Base-by-base conservation (phyloP, 2,329 filamentous ascomycete species). In the Knoxdaviesia capensis region DNA sequence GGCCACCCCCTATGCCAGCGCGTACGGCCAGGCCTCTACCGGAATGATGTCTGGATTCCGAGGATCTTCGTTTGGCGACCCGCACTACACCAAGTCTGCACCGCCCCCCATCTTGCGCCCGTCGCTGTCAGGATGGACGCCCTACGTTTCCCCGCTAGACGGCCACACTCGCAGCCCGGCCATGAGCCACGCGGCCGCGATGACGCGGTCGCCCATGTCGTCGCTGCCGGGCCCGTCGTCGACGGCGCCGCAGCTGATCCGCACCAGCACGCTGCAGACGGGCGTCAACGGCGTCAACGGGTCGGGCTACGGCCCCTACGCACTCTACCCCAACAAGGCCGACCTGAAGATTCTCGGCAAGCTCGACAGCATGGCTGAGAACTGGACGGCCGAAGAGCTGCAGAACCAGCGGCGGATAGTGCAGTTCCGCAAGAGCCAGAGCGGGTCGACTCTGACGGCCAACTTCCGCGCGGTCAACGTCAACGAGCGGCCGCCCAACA, bases 291-390 rank as follows among this genome's bases (percentile, higher is more conserved):
- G 58, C 8, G 46, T 56, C 34, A 50, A 43, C 28, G 20, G 55
- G 39, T 53, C 58, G 38, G 58, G 62, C 4, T 83, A 86, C 59
- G 84, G 86, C 50, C 80, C 80, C 0, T 87, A 93, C 54, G 72
- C 77, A 4, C 71, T 88, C 49, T 88, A 87, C 54, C 78, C 84
- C 10, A 74, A 76, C 53, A 94, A 94, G 62, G 90, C 87, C 0
- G 66, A 80, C 11, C 65, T 96, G 31, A 85, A 90, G 53, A 80
- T 96, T 45, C 73, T 80, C 42, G 87, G 87, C 20, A 83, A 94
- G 52, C 69, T 98, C 39, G 77, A 86, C 41, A 64, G 68, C 6
- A 94, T 96, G 88, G 76, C 77, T 0, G 71, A 80, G 47, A 71
- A 77, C 47, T 98, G 90, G 90, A 79, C 74, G 1, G 61, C 69